These are phyloP conservation scores for Ambispora gerdemannii DNA, from an alignment of 192 early-diverging fungal genomes.

Conservation along the genomic window DNA sequence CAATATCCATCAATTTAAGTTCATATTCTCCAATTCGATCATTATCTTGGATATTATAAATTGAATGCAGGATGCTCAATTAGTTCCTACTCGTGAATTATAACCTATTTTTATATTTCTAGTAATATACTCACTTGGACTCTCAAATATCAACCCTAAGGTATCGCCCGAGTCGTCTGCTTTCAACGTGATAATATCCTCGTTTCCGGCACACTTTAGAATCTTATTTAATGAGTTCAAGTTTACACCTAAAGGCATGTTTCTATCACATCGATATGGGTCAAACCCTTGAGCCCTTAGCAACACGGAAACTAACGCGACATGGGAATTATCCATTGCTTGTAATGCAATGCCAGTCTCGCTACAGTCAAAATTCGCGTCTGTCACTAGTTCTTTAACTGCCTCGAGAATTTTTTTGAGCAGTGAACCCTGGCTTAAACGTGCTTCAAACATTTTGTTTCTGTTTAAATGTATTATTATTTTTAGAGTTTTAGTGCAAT, in stretches of 20 bases:
- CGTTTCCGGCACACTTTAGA: slow-evolving; percentile 87
- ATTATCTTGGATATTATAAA: slow-evolving; percentile 34
- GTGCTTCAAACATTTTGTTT: slow-evolving; percentile 20
- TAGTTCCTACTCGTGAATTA: too few relatives aligned
- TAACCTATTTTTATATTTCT: too few relatives aligned
- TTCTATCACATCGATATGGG: slow-evolving; percentile 87
- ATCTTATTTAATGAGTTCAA: slow-evolving; percentile 84
- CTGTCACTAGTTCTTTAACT: slow-evolving; percentile 93
- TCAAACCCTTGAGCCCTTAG: slow-evolving; percentile 78
- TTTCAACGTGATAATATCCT: slow-evolving; percentile 87
- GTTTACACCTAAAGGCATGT: slow-evolving; percentile 86
- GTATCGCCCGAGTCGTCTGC: slow-evolving; percentile 81
- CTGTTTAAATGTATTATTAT: too few relatives aligned
- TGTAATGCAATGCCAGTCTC: slow-evolving; percentile 92
- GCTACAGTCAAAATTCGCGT: slow-evolving; percentile 96
- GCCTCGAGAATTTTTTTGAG: slow-evolving; percentile 73
- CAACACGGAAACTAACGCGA: slow-evolving; percentile 84
- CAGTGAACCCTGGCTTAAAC: slow-evolving; percentile 5
- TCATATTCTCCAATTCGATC: slow-evolving; percentile 86
- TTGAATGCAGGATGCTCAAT: background rate
- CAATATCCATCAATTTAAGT: slow-evolving; percentile 98
- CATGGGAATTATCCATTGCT: slow-evolving; percentile 98
- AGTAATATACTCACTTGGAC: slow-evolving; percentile 43
- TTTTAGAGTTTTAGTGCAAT: too few relatives aligned
- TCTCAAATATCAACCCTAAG: slow-evolving; percentile 72